Conservation (phyloP, 2,329 filamentous ascomycete genomes). For the Rutstroemia sp. region DNA sequence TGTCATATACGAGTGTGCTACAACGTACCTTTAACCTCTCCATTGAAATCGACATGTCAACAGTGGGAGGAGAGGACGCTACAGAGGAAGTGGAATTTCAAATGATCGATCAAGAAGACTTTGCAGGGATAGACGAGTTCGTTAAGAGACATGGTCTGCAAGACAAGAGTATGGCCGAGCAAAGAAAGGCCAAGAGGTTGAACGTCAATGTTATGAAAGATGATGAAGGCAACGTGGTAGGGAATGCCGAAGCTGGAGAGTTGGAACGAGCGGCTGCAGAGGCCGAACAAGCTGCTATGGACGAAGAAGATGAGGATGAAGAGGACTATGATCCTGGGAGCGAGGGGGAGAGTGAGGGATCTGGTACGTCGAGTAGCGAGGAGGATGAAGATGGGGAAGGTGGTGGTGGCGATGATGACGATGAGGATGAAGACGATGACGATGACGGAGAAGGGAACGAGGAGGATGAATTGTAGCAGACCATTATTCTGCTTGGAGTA, state of each 20-base stretch:
- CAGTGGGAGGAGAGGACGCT: slow-evolving; percentile 33
- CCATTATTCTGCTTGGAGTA: too few relatives aligned
- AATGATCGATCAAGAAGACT: slow-evolving; percentile 65
- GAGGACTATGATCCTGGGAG: slow-evolving; percentile 55
- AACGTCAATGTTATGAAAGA: slow-evolving; percentile 46
- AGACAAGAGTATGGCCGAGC: slow-evolving; percentile 62
- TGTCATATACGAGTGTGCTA: slow-evolving; percentile 61
- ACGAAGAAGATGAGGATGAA: slow-evolving; percentile 57
- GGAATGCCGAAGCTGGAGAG: slow-evolving; percentile 32
- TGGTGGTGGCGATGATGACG: slow-evolving; percentile 18
- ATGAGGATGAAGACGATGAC: slow-evolving; percentile 12
- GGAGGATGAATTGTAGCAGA: slow-evolving; percentile 4
- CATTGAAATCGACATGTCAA: slow-evolving; percentile 46
- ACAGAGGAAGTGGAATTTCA: slow-evolving; percentile 57
- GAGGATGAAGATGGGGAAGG: slow-evolving; percentile 35
- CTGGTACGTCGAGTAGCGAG: slow-evolving; percentile 19
- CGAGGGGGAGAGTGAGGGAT: slow-evolving; percentile 33
- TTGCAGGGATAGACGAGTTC: slow-evolving; percentile 56
- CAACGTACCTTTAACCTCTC: slow-evolving; percentile 63
- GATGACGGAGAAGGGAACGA: slow-evolving; percentile 12
- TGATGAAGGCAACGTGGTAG: slow-evolving; percentile 33
- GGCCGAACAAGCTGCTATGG: slow-evolving; percentile 38
- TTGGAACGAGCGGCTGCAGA: slow-evolving; percentile 27
- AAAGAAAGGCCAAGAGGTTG: slow-evolving; percentile 55
- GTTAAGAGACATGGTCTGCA: slow-evolving; percentile 53